phyloP scores from a whole-genome alignment of 805 yeast genomes.

The Saccharomyces jurei region DNA sequence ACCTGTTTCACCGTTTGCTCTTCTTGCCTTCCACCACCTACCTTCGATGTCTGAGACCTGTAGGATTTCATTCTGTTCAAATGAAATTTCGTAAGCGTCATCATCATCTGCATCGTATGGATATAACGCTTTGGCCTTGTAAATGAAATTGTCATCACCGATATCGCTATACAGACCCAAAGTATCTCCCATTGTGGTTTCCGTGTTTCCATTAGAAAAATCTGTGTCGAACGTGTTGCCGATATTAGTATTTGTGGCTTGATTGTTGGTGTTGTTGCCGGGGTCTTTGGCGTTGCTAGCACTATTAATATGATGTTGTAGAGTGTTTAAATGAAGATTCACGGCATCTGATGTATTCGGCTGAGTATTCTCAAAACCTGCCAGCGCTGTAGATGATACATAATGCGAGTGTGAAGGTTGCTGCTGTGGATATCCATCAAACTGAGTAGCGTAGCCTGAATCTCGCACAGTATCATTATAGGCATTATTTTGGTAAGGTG shows the following conservation, averaged over 20 bases:
- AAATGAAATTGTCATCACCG: conserved; percentile 49
- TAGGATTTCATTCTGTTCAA: conserved; percentile 82
- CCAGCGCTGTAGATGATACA: conserved; percentile 46
- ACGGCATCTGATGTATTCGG: conserved; percentile 5
- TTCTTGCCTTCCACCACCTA: conserved; percentile 97
- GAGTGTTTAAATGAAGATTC: neutral
- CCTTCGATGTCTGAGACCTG: conserved; percentile 90
- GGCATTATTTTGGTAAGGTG: conserved; percentile 2
- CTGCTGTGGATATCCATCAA: conserved; percentile 4
- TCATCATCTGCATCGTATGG: conserved; percentile 84
- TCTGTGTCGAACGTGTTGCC: conserved; percentile 23
- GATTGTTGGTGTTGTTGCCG: conserved; percentile 6
- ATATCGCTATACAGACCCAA: conserved; percentile 30
- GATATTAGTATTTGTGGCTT: conserved; percentile 5
- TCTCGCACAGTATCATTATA: conserved; percentile 3
- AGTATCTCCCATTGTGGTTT: conserved; percentile 30
- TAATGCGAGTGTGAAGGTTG: conserved; percentile 21
- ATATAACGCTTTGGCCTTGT: conserved; percentile 79
- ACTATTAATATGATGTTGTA: neutral
- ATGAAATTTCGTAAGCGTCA: conserved; percentile 87
- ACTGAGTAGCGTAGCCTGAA: conserved; percentile 2
- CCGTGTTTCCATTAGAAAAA: conserved; percentile 25
- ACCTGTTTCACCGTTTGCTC: conserved; percentile 86
- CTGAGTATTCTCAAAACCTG: conserved; percentile 51
- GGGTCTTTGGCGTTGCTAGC: conserved; percentile 3